phyloP scores from a whole-genome alignment of 1,139 yeast species.

The Pichia sp. region DNA sequence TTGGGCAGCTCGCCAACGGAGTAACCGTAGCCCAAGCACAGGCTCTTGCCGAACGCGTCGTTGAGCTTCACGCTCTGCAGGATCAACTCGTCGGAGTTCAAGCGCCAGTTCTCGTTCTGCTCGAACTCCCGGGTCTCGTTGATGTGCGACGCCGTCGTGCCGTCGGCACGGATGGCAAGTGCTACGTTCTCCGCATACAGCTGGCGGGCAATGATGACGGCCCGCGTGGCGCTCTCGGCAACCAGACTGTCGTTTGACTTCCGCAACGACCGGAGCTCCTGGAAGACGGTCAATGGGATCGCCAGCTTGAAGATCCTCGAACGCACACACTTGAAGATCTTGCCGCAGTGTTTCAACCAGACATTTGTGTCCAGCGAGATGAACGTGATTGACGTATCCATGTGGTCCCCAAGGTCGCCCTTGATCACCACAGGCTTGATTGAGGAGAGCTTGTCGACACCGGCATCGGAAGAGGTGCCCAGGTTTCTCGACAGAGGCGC shows the following conservation, averaged over 20 bases:
- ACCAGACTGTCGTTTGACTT: constrained; percentile 71
- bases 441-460: constrained; percentile 7
- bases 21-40: constrained; percentile 26
- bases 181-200: constrained; percentile 52
- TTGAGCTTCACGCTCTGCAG: constrained; percentile 46
- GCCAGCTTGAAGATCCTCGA: constrained; percentile 54
- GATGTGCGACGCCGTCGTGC: constrained; percentile 51
- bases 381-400: constrained; percentile 54
- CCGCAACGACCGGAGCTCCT: constrained; percentile 69
- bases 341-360: constrained; percentile 79
- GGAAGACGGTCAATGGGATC: constrained; percentile 73
- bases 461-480: constrained; percentile 13
- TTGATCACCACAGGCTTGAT: constrained; percentile 14
- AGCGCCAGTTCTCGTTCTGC: constrained; percentile 62
- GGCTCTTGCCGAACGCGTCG: constrained; percentile 29
- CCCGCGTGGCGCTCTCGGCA: constrained; percentile 77
- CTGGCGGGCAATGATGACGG: constrained; percentile 69
- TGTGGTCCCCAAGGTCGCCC: constrained; percentile 37
- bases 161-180: constrained; percentile 48
- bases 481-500: constrained; percentile 8
- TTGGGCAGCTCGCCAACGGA: constrained; percentile 21
- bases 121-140: constrained; percentile 58
- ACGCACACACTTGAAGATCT: constrained; percentile 65
- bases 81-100: constrained; percentile 58
- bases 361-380: constrained; percentile 73